These are phyloP conservation scores for Hyphopichia buzzinii DNA, from an alignment of 1,139 yeast genomes.

Conservation along the genomic window DNA sequence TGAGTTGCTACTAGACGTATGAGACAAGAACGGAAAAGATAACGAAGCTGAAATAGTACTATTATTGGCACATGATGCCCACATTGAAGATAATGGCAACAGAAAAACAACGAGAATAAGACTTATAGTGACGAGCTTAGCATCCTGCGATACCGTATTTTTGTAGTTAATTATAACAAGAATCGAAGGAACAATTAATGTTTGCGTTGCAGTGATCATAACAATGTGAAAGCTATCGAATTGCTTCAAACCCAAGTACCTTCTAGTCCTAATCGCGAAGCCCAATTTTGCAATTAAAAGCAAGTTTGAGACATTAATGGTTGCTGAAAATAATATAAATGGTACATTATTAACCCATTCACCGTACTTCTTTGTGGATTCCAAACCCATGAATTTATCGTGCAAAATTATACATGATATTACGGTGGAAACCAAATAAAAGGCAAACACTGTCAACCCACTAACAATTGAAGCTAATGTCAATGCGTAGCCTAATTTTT, in stretches of 20 bases:
- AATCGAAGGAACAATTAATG: slow-evolving; percentile 74
- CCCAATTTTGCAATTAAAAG: slow-evolving; percentile 61
- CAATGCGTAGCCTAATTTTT: slow-evolving; percentile 35
- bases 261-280: slow-evolving; percentile 67
- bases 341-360: slow-evolving; percentile 48
- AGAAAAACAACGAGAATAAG: slow-evolving; percentile 51
- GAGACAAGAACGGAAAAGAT: slow-evolving; percentile 6
- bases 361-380: slow-evolving; percentile 10
- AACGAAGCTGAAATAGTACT: slow-evolving; percentile 15
- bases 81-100: slow-evolving; percentile 79
- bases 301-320: slow-evolving; percentile 61
- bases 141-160: slow-evolving; percentile 9
- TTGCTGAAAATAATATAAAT: slow-evolving; percentile 61
- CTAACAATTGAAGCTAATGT: slow-evolving; percentile 39
- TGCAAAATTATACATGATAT: slow-evolving; percentile 13
- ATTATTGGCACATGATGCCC: slow-evolving; percentile 72
- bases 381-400: slow-evolving; percentile 9
- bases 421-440: slow-evolving; percentile 46
- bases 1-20: slow-evolving; percentile 7
- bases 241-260: slow-evolving; percentile 73
- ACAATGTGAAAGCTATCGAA: slow-evolving; percentile 80
- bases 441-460: slow-evolving; percentile 49
- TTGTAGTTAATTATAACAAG: slow-evolving; percentile 55
- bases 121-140: slow-evolving; percentile 22
- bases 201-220: slow-evolving; percentile 78